These are phyloP conservation scores for Haplosporangium gracile DNA, from an alignment of 192 early-diverging fungal species.

Conservation along the genomic window DNA sequence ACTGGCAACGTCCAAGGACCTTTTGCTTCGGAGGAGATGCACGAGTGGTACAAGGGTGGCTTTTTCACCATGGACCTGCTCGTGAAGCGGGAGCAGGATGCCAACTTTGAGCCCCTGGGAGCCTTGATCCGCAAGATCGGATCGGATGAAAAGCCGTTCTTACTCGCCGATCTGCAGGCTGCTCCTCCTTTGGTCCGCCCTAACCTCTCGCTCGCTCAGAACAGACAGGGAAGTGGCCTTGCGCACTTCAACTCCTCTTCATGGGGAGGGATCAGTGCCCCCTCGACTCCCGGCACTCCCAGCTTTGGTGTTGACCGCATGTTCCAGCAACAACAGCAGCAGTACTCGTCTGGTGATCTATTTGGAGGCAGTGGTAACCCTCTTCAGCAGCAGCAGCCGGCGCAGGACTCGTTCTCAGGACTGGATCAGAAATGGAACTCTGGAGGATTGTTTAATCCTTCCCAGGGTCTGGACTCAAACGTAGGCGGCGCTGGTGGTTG, in stretches of 20 bases:
- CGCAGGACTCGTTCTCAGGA: slow-evolving; percentile 14
- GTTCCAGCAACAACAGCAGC: slow-evolving; percentile 18
- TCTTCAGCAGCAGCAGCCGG: slow-evolving; percentile 7
- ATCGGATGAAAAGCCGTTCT: slow-evolving; percentile 78
- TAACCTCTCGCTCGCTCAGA: slow-evolving; percentile 12
- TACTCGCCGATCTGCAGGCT: slow-evolving; percentile 5
- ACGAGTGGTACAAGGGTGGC: slow-evolving; percentile 90
- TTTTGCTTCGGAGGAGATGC: slow-evolving; percentile 91
- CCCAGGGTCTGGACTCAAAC: slow-evolving; percentile 13
- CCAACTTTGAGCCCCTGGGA: slow-evolving; percentile 82
- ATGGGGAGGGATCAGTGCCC: slow-evolving; percentile 15
- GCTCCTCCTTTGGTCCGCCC: slow-evolving; percentile 29
- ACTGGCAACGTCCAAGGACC: slow-evolving; percentile 87
- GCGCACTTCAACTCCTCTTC: slow-evolving; percentile 2
- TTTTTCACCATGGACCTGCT: slow-evolving; percentile 86
- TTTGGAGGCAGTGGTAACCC: slow-evolving; percentile 4
- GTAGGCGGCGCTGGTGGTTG: slow-evolving; percentile 14
- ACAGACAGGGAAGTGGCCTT: not conserved
- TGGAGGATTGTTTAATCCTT: not conserved
- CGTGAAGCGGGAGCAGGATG: slow-evolving; percentile 82
- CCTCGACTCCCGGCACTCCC: slow-evolving; percentile 24
- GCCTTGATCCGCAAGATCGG: slow-evolving; percentile 73
- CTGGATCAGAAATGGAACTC: not conserved
- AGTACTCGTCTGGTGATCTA: slow-evolving; percentile 12
- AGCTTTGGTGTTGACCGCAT: slow-evolving; percentile 23